Evolutionary conservation across 2,329 filamentous ascomycete species (phyloP).

Genomic region (Apiospora kogelbergensis): DNA sequence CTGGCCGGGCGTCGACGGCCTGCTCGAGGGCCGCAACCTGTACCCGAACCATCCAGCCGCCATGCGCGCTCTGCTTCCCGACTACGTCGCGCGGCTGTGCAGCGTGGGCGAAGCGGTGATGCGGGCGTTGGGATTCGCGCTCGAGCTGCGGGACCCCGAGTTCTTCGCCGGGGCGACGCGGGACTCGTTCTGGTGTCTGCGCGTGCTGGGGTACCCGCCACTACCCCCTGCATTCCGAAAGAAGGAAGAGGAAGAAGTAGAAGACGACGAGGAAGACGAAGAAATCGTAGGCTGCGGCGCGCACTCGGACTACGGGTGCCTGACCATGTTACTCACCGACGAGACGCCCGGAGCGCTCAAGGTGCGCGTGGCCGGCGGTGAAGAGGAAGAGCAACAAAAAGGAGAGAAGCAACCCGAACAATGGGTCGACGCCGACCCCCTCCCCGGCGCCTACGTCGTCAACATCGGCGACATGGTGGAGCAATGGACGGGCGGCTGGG

Average conservation of each 20-base stretch:
- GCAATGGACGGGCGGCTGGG: constrained; percentile 11
- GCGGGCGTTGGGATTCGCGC: constrained; percentile 6
- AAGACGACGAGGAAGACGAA: not conserved
- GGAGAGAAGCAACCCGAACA: not conserved
- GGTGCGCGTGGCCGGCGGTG: not conserved
- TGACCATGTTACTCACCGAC: constrained; percentile 9
- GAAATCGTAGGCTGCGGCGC: constrained; percentile 9
- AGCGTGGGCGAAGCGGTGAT: constrained; percentile 2
- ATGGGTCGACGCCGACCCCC: constrained; percentile 9
- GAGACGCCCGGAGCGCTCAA: constrained; percentile 2
- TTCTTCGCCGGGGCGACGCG: constrained; percentile 9
- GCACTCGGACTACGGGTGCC: constrained; percentile 8
- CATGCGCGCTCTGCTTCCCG: not conserved
- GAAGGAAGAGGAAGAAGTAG: not conserved
- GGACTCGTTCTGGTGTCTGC: constrained; percentile 10
- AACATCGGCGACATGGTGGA: constrained; percentile 12
- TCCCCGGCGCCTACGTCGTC: constrained; percentile 9
- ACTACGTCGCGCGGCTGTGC: constrained; percentile 9
- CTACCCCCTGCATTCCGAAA: not conserved
- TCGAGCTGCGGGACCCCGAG: constrained; percentile 4
- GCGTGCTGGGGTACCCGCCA: constrained; percentile 5
- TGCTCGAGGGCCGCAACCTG: constrained; percentile 10
- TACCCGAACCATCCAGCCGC: not conserved
- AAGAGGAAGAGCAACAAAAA: not conserved
- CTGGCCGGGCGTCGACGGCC: constrained; percentile 7